Conservation (phyloP, 768 basidiomycete genomes). For the Lactifluus volemus region DNA sequence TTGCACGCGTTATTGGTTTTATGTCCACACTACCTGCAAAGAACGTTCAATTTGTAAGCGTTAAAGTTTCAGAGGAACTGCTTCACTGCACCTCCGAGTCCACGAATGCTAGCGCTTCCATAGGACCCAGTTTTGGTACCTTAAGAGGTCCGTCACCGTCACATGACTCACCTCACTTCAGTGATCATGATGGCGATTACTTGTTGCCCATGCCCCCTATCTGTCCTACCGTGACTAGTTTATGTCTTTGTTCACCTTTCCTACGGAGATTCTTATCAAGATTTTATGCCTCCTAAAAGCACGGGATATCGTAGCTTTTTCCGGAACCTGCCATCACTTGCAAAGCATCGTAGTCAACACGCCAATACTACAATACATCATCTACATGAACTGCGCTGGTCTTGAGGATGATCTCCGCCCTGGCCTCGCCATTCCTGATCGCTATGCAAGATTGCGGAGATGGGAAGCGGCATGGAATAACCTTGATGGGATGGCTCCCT, state of each 20-base stretch:
- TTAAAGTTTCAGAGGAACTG: no score
- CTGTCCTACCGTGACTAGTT: no score
- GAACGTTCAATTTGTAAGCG: no score
- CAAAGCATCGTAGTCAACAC: not conserved
- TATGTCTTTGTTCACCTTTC: not conserved
- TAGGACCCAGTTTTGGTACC: no score
- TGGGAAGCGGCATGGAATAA: not conserved
- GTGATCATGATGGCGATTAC: no score
- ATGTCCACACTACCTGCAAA: no score
- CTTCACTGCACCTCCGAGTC: no score
- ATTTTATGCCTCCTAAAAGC: not conserved
- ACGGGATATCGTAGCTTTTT: not conserved
- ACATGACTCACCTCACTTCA: no score
- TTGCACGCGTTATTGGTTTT: no score
- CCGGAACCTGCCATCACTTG: not conserved
- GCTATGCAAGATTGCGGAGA: not conserved
- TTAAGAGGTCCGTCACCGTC: no score
- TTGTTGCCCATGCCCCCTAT: no score
- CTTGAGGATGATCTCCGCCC: not conserved
- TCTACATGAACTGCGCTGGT: not conserved
- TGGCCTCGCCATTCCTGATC: not conserved
- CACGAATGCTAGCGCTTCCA: no score
- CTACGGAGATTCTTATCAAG: not conserved
- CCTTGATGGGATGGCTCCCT: not conserved
- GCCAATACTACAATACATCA: not conserved